Percentiles rank a stretch among this genome's conserved stretches.
Evolutionary conservation across 75 land plant genomes (phyloP).

Genomic region (Chamaecyparis obtusa): DNA sequence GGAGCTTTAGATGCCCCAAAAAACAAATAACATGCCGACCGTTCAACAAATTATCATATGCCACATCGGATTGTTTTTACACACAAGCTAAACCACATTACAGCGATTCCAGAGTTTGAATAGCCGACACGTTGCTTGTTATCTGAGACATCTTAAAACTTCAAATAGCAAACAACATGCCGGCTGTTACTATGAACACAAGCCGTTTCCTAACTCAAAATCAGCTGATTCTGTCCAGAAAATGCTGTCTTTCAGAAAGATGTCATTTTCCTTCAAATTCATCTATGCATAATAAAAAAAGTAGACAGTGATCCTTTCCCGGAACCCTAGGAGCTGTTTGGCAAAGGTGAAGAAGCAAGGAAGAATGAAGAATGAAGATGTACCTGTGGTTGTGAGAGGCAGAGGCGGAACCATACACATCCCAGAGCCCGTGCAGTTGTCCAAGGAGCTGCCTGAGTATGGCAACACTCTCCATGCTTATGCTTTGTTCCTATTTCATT

Average conservation of each 20-base stretch:
- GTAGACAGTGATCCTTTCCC: background rate
- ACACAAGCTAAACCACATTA: no score
- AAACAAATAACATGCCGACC: no score
- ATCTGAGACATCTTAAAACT: no score
- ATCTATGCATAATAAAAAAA: background rate
- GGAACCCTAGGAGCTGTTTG: background rate
- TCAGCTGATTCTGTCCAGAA: background rate
- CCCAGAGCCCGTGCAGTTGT: conserved; percentile 46
- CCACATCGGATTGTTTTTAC: no score
- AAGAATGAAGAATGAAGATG: conserved; percentile 2
- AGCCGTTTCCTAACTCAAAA: no score
- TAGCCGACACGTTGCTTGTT: no score
- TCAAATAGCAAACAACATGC: no score
- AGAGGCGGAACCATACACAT: conserved; percentile 30
- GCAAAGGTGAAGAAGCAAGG: background rate
- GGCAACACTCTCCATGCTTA: conserved; percentile 38
- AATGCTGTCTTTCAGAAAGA: background rate
- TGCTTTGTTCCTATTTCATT: no score
- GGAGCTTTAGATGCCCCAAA: no score
- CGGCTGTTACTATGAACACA: no score
- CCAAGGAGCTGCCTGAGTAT: conserved; percentile 58
- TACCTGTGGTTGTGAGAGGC: background rate
- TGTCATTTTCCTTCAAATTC: background rate
- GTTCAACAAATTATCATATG: no score
- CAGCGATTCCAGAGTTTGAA: no score